Conservation (phyloP, 495 filamentous ascomycete species). For the Penicillium desertorum region DNA sequence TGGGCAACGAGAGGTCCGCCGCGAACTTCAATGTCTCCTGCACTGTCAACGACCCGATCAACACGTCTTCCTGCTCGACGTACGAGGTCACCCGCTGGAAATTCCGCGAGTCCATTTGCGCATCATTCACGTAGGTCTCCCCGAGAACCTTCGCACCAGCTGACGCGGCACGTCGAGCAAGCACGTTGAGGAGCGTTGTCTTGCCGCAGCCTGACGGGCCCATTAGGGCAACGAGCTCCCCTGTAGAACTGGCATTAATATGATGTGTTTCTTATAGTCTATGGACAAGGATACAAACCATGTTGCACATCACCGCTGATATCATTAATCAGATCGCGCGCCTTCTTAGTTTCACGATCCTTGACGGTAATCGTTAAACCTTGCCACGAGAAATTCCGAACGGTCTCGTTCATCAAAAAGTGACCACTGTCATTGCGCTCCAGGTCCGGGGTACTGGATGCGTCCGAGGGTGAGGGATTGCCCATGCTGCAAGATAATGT, state of each 20-base stretch:
- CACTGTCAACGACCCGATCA: slow-evolving; percentile 76
- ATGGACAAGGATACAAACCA: slow-evolving; percentile 21
- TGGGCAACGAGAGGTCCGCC: slow-evolving; percentile 55
- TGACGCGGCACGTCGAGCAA: slow-evolving; percentile 58
- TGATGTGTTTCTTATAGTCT: background rate
- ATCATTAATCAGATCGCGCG: slow-evolving; percentile 42
- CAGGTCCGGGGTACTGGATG: slow-evolving; percentile 23
- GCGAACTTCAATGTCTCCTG: slow-evolving; percentile 75
- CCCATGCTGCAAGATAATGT: slow-evolving; percentile 15
- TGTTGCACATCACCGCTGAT: slow-evolving; percentile 34
- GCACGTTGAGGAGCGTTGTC: slow-evolving; percentile 72
- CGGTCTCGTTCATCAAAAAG: slow-evolving; percentile 40
- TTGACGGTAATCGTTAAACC: slow-evolving; percentile 65
- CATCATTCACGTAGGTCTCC: slow-evolving; percentile 59
- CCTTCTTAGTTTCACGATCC: slow-evolving; percentile 61
- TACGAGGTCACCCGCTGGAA: slow-evolving; percentile 60
- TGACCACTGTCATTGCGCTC: slow-evolving; percentile 29
- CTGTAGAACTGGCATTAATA: slow-evolving; percentile 34
- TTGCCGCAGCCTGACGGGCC: slow-evolving; percentile 76
- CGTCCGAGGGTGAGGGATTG: background rate
- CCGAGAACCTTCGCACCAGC: slow-evolving; percentile 49
- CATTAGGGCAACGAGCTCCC: slow-evolving; percentile 74
- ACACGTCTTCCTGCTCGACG: slow-evolving; percentile 82
- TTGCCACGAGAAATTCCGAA: slow-evolving; percentile 59
- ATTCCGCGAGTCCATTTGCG: slow-evolving; percentile 25